Conservation (phyloP, 352 stramenopile genomes). For the Phytopythium ostracodes region DNA sequence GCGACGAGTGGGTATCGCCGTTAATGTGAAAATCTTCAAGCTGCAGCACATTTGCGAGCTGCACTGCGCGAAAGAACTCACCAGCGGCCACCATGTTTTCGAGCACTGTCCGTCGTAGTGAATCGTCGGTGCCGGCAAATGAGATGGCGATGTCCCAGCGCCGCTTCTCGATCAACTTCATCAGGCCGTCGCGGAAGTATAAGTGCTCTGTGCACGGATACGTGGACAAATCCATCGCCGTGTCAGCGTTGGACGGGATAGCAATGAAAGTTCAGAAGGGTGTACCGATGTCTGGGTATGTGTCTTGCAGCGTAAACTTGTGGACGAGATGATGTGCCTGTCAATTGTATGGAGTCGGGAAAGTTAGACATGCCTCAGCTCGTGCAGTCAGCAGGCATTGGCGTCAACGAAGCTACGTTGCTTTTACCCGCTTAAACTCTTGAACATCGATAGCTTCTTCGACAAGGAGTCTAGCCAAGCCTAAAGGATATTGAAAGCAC, state of each 20-base stretch:
- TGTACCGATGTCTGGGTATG: slow-evolving; percentile 58
- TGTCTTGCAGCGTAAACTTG: slow-evolving; percentile 45
- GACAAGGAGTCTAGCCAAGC: slow-evolving; percentile 37
- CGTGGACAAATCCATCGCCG: neutral
- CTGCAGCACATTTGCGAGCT: slow-evolving; percentile 34
- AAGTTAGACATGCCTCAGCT: neutral
- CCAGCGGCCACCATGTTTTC: slow-evolving; percentile 36
- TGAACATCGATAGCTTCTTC: slow-evolving; percentile 49
- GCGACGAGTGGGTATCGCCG: slow-evolving; percentile 3
- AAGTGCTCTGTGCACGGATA: slow-evolving; percentile 23
- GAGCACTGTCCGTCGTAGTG: slow-evolving; percentile 44
- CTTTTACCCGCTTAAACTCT: slow-evolving; percentile 55
- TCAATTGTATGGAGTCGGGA: neutral
- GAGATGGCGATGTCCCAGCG: slow-evolving; percentile 62
- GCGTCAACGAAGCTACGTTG: neutral
- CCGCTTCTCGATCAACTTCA: slow-evolving; percentile 64
- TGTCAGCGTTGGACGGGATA: slow-evolving; percentile 1
- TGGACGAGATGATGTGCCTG: slow-evolving; percentile 62
- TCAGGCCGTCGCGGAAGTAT: slow-evolving; percentile 54
- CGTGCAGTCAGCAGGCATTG: neutral
- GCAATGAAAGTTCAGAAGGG: too few relatives aligned
- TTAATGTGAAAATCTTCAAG: slow-evolving; percentile 31
- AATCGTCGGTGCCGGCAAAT: slow-evolving; percentile 56
- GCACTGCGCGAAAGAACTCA: slow-evolving; percentile 32
- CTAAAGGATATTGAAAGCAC: slow-evolving; percentile 8